These are phyloP conservation scores for Yamadazyma akitaensis DNA, from an alignment of 805 yeast genomes.

Conservation along the genomic window DNA sequence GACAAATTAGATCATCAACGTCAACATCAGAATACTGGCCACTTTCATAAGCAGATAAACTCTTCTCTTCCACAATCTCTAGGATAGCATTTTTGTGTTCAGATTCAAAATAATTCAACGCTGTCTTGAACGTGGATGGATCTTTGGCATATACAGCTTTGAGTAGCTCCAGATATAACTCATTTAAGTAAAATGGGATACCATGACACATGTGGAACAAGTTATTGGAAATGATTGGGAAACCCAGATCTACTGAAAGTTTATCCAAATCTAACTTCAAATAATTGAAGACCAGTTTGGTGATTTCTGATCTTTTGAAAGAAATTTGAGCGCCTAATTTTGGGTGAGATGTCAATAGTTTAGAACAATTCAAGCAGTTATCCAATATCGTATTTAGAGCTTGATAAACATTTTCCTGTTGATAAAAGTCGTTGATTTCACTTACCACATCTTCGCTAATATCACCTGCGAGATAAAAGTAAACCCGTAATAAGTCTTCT, in stretches of 20 bases:
- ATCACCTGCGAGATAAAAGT: slow-evolving; percentile 22
- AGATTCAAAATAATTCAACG: neutral
- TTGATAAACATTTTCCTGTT: slow-evolving; percentile 27
- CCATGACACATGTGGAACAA: slow-evolving; percentile 25
- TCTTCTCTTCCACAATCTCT: neutral
- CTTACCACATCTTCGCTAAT: slow-evolving; percentile 20
- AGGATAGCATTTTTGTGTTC: neutral
- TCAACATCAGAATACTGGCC: neutral
- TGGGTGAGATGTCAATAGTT: slow-evolving; percentile 25
- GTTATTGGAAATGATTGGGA: slow-evolving; percentile 43
- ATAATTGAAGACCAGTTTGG: slow-evolving; percentile 25
- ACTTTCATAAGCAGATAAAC: neutral
- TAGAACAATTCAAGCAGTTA: slow-evolving; percentile 28
- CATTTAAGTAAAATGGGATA: slow-evolving; percentile 3
- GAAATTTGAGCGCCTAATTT: slow-evolving; percentile 37
- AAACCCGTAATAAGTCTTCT: slow-evolving; percentile 36
- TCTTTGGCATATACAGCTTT: neutral
- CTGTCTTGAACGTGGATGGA: neutral
- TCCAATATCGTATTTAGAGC: slow-evolving; percentile 27
- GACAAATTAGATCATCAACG: neutral
- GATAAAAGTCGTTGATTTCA: slow-evolving; percentile 21
- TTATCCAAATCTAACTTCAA: slow-evolving; percentile 24
- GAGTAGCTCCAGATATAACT: neutral
- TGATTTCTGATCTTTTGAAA: slow-evolving; percentile 27
- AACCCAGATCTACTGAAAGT: slow-evolving; percentile 22